These are phyloP conservation scores for Amanita inopinata DNA, from an alignment of 768 basidiomycete genomes.

Conservation along the genomic window DNA sequence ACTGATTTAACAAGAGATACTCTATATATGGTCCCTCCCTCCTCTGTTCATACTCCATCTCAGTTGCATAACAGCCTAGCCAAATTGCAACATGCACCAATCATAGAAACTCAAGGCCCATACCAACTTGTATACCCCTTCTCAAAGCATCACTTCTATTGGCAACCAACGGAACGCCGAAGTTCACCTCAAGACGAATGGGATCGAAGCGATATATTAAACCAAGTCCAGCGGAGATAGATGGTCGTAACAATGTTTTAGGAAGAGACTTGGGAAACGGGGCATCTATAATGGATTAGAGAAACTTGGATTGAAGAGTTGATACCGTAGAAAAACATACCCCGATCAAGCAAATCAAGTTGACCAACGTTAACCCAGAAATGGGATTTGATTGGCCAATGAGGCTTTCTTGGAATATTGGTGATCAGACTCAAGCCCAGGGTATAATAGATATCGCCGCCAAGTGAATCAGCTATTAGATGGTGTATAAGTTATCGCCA, in stretches of 20 bases:
- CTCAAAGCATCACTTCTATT: constrained; percentile 55
- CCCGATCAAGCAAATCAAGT: constrained; percentile 47
- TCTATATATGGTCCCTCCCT: too few species aligned
- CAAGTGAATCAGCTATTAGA: constrained; percentile 64
- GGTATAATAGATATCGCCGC: constrained; percentile 78
- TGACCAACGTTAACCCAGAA: constrained; percentile 75
- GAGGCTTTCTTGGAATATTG: constrained; percentile 55
- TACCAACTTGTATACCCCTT: constrained; percentile 72
- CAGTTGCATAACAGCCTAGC: too few species aligned
- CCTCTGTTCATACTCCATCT: too few species aligned
- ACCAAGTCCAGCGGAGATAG: constrained; percentile 74
- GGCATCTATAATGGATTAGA: constrained; percentile 19
- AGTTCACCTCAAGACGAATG: constrained; percentile 79
- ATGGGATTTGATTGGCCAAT: constrained; percentile 86
- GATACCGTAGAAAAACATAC: constrained; percentile 32
- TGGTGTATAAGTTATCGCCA: not conserved
- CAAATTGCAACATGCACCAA: constrained; percentile 13
- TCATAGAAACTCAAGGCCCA: constrained; percentile 71
- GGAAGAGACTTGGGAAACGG: constrained; percentile 30
- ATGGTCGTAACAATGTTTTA: constrained; percentile 41
- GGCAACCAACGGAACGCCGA: constrained; percentile 73
- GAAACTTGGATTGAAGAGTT: not conserved
- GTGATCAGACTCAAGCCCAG: constrained; percentile 68
- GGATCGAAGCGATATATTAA: constrained; percentile 79
- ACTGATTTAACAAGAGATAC: too few species aligned